These are phyloP conservation scores for Narthecium ossifragum DNA, from an alignment of 106 monocot species.

Conservation along the genomic window DNA sequence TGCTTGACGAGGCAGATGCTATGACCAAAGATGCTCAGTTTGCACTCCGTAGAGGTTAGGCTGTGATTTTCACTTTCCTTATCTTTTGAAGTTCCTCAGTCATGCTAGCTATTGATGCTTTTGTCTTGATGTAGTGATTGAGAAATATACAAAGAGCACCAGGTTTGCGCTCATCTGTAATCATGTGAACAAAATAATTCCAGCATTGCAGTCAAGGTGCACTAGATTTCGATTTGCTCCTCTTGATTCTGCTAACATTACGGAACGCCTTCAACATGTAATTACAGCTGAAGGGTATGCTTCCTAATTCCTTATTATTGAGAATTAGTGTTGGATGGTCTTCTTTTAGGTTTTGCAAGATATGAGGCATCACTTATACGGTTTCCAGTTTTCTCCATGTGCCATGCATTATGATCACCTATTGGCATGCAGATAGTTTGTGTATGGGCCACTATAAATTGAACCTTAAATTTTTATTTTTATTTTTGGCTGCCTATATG, in stretches of 20 bases:
- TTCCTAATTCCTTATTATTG: no score
- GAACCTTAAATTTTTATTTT: no score
- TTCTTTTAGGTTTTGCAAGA: no score
- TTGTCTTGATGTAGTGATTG: slow-evolving; percentile 63
- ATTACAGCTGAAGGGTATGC: slow-evolving; percentile 83
- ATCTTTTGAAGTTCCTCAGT: slow-evolving; percentile 2
- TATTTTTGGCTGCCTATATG: no score
- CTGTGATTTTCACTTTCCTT: slow-evolving; percentile 8
- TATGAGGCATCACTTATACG: no score
- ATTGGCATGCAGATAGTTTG: no score
- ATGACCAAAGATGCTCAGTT: slow-evolving; percentile 99
- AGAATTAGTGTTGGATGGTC: no score
- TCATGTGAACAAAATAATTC: slow-evolving; percentile 98
- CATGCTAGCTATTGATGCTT: slow-evolving; percentile 6
- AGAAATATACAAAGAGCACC: slow-evolving; percentile 89
- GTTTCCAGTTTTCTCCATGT: no score
- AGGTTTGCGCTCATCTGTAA: slow-evolving; percentile 98
- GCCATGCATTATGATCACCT: no score
- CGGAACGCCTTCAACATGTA: slow-evolving; percentile 79
- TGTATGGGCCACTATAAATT: no score
- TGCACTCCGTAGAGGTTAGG: slow-evolving; percentile 85
- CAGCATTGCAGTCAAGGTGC: slow-evolving; percentile 95
- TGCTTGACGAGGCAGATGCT: slow-evolving; percentile 99
- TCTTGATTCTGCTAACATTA: slow-evolving; percentile 69
- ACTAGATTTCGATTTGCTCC: slow-evolving; percentile 98